A percentile compares a stretch with the other conserved stretches of the same genome.
Conservation (phyloP, 345 rosid genomes). For the Erodium maritimum region DNA sequence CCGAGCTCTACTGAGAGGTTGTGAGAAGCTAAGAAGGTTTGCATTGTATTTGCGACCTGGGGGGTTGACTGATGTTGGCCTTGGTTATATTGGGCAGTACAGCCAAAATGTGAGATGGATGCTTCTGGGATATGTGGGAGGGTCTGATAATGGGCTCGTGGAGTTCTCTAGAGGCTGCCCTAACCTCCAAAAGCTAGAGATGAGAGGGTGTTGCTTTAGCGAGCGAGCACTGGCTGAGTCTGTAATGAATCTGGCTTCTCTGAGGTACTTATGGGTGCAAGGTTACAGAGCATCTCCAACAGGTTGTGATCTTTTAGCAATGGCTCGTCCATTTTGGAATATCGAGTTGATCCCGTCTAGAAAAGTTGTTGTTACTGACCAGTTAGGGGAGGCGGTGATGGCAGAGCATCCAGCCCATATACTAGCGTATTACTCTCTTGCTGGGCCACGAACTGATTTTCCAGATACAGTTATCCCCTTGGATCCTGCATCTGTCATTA, state of each 20-base stretch:
- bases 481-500: slow-evolving; percentile 14
- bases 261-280: slow-evolving; percentile 95
- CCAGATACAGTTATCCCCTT: slow-evolving; percentile 45
- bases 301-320: slow-evolving; percentile 47
- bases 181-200: slow-evolving; percentile 74
- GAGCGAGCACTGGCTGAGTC: slow-evolving; percentile 65
- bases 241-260: slow-evolving; percentile 44
- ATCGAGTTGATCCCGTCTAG: slow-evolving; percentile 61
- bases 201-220: slow-evolving; percentile 85
- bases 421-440: slow-evolving; percentile 77
- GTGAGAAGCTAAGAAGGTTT: slow-evolving; percentile 68
- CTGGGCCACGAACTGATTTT: slow-evolving; percentile 68
- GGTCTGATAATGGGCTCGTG: slow-evolving; percentile 59
- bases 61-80: slow-evolving; percentile 74
- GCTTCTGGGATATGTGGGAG: slow-evolving; percentile 81
- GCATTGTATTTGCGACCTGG: slow-evolving; percentile 75
- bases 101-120: slow-evolving; percentile 83
- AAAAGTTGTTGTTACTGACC: slow-evolving; percentile 16
- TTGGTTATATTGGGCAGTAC: slow-evolving; percentile 60
- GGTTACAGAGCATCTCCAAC: slow-evolving; percentile 51
- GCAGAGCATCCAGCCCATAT: slow-evolving; percentile 63
- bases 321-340: slow-evolving; percentile 84
- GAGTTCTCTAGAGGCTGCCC: slow-evolving; percentile 85
- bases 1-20: slow-evolving; percentile 67
- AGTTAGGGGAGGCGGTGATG: slow-evolving; percentile 16